Conservation (phyloP, 148 eudicot species). For the Drosera capensis region DNA sequence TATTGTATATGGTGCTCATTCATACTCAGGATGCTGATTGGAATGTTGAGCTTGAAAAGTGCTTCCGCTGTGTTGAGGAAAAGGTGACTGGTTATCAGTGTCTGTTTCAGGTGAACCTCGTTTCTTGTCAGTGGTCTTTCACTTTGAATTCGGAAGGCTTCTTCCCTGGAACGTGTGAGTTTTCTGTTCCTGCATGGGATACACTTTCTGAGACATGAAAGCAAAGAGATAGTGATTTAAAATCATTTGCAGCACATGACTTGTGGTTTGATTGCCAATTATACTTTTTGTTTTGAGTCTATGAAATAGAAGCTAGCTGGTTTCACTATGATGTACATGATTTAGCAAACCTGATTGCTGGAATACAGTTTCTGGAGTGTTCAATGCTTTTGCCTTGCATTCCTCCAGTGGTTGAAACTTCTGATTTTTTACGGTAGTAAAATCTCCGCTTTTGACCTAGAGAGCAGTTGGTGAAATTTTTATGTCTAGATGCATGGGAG, state of each 20-base stretch:
- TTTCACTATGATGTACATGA: no score
- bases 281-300: no score
- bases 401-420: constrained; percentile 8
- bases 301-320: no score
- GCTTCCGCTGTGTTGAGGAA: constrained; percentile 79
- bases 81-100: constrained; percentile 43
- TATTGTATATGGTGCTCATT: constrained; percentile 30
- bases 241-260: no score
- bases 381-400: constrained; percentile 12
- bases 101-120: constrained; percentile 55
- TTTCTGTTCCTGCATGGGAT: constrained; percentile 5
- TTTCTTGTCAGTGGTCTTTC: constrained; percentile 40
- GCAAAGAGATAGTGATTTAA: no score
- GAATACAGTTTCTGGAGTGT: constrained; percentile 16
- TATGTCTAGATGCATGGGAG: no score
- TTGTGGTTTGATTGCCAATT: no score
- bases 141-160: constrained; percentile 7
- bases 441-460: constrained; percentile 21
- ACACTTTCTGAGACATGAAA: not conserved
- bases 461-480: constrained; percentile 9
- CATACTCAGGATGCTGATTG: constrained; percentile 33
- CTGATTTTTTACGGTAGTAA: constrained; percentile 6
- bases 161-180: constrained; percentile 5
- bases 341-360: constrained; percentile 13
- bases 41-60: constrained; percentile 69